Percentiles rank a stretch among this genome's conserved stretches.
phyloP scores from a whole-genome alignment of 441 rosid species.

The Erysimum pusillum region DNA sequence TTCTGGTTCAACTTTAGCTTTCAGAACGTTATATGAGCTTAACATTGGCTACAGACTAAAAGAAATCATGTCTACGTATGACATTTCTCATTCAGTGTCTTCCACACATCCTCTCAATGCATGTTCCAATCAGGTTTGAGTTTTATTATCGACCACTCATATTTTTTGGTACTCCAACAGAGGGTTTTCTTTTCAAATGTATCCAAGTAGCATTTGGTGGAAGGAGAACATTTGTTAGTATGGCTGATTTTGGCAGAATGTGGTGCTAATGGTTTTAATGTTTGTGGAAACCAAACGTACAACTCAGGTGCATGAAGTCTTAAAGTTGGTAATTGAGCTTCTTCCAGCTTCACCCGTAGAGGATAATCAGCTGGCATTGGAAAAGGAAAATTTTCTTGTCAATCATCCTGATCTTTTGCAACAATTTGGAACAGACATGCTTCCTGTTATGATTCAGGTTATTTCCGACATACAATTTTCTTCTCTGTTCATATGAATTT shows the following conservation, averaged over 20 bases:
- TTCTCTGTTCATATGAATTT: slow-evolving; percentile 15
- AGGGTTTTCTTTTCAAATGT: background rate
- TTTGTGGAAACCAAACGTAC: slow-evolving; percentile 33
- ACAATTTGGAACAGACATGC: slow-evolving; percentile 70
- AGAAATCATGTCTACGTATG: slow-evolving; percentile 77
- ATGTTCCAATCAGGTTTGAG: slow-evolving; percentile 78
- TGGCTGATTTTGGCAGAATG: background rate
- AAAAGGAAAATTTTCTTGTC: slow-evolving; percentile 71
- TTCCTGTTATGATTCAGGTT: slow-evolving; percentile 90
- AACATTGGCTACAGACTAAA: slow-evolving; percentile 78
- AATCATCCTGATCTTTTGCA: slow-evolving; percentile 72
- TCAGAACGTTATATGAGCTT: slow-evolving; percentile 82
- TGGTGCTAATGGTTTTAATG: slow-evolving; percentile 11
- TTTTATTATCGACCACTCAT: slow-evolving; percentile 26
- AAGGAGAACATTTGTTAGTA: background rate
- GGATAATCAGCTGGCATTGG: slow-evolving; percentile 59
- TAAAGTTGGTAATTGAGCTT: slow-evolving; percentile 90
- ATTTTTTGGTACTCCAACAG: background rate
- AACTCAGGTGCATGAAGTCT: slow-evolving; percentile 83
- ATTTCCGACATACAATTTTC: slow-evolving; percentile 33
- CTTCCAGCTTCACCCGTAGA: slow-evolving; percentile 68
- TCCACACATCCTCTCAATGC: slow-evolving; percentile 69
- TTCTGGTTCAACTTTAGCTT: slow-evolving; percentile 81
- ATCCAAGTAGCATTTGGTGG: slow-evolving; percentile 18
- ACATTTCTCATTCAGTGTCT: slow-evolving; percentile 76